Evolutionary conservation across 371 early-diverging fungal genomes (phyloP), one percentile per base, ranked within the genome.

Genomic region (Lichtheimia hyalospora): DNA sequence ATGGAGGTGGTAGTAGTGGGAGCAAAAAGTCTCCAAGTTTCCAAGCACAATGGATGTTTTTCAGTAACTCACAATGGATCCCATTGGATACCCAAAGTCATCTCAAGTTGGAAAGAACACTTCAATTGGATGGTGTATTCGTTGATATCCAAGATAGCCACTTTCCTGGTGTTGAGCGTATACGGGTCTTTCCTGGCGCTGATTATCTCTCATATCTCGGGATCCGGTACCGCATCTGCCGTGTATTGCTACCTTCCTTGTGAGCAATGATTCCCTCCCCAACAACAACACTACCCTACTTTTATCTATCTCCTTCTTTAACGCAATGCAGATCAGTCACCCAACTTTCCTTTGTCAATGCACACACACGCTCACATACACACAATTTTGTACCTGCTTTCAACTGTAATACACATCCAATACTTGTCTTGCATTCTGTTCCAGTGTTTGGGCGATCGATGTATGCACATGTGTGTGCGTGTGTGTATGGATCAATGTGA

Each of bases 151-250:
- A 67, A 34, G 68, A 67, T 41, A 63, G 63, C 21, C 68, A 67
- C 28, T 67, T 67, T 23, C 68, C 68, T 21, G 63, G 51, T 14
- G 68, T 63, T 6, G 60, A 59, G 14, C 62, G 60, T 7, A 50
- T 67, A 34, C 34, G 68, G 18, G 68, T 67, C 3, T 67, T 67
- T 53, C 68, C 68, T 13, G 63, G 57, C 0, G 58, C 68, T 14
- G 63, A 67, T 44, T 67, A 67, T 39, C 53, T 67, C 18, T 62
- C 63, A 13, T 67, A 67, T 51, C 68, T 67, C 14, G 68, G 68
- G 14, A 63, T 63, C 10, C 68, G 68, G 5, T 67, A 67, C 28
- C 63, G 63, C n/a, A 60, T 67, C 40, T 63, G 68, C 42, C 55
- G 63, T 28, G 60, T 67, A 16, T 50, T 67, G 4, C 50, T 67